Evolutionary conservation across 441 rosid species (phyloP), one percentile per base, ranked within the genome.

Genomic region (Jatropha multifida): DNA sequence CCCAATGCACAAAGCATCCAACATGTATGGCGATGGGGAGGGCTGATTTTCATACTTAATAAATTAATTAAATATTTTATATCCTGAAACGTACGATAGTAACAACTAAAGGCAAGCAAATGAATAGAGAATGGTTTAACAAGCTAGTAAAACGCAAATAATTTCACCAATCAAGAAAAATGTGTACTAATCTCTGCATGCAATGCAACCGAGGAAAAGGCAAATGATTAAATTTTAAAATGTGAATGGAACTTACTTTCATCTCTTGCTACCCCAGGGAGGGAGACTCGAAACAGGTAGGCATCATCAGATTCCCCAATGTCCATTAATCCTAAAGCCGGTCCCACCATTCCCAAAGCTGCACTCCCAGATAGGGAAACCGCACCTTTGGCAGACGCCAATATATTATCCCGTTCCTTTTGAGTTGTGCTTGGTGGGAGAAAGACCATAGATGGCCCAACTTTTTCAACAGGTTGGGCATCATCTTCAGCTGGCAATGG

Each of bases 261-360:
- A 72, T 88, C 90, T 78, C 85, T 84, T 62, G 91, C 81, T 71
- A 89, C 97, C 49, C 97, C 98, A n/a, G 98, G 97, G 1, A 94
- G 90, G 48, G 88, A 62, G 20, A 92, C 92, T 67, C 94, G 86
- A 51, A 94, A 94, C 60, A 82, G 67, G 82, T 89, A 94, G 0
- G 91, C 69, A 64, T 91, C 93, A 63, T 82, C 88, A 2, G 82
- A 77, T 83, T 92, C 97, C 54, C 85, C 88, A 52, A 92, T 82
- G 73, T 91, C 88, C 61, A 87, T 55, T 64, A 76, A 54, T 61
- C 97, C 97, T 23, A 92, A 37, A 15, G 73, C n/a, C 1, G 88
- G 93, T 65, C 98, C 97, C 32, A 94, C 74, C 77, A 73, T 81
- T 65, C 94, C 94, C 72, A 78, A 59, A 42, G 96, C 90, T 6